phyloP scores from a whole-genome alignment of 306 rosid genomes.

The Oxytropis ochrocephala region DNA sequence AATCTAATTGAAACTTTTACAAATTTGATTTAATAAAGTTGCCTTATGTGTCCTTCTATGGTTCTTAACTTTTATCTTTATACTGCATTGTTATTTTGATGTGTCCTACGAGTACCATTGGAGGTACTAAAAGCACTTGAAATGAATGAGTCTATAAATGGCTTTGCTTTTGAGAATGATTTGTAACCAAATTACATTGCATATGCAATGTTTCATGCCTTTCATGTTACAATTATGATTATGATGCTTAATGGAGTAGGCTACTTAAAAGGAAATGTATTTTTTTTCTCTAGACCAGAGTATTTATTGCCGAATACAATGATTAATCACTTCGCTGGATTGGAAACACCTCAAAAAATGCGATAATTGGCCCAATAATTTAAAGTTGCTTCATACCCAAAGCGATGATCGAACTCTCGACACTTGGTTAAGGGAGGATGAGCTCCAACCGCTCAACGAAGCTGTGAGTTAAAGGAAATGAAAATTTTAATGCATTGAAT shows the following conservation, averaged over 20 bases:
- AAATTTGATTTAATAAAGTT: constrained; percentile 33
- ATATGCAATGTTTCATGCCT: constrained; percentile 18
- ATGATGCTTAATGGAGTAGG: constrained; percentile 9
- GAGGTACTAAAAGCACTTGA: constrained; percentile 2
- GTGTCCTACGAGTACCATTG: background rate
- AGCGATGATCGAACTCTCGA: no score
- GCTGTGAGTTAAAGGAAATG: background rate
- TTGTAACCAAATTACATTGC: background rate
- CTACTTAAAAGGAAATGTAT: background rate
- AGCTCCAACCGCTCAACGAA: no score
- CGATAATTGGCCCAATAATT: no score
- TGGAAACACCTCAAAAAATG: no score
- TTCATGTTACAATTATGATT: constrained; percentile 18
- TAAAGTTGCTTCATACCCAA: no score
- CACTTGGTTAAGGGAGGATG: no score
- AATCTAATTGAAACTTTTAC: constrained; percentile 4
- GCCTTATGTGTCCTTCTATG: constrained; percentile 16
- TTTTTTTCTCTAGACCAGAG: no score
- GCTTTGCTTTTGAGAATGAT: constrained; percentile 16
- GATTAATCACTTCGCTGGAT: no score
- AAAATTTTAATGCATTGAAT: background rate
- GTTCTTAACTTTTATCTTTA: constrained; percentile 19
- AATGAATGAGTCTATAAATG: background rate
- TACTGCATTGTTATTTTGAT: constrained; percentile 14
- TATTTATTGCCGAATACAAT: no score